Conservation (phyloP, 768 basidiomycete species). For the Fomitopsis pulvina region DNA sequence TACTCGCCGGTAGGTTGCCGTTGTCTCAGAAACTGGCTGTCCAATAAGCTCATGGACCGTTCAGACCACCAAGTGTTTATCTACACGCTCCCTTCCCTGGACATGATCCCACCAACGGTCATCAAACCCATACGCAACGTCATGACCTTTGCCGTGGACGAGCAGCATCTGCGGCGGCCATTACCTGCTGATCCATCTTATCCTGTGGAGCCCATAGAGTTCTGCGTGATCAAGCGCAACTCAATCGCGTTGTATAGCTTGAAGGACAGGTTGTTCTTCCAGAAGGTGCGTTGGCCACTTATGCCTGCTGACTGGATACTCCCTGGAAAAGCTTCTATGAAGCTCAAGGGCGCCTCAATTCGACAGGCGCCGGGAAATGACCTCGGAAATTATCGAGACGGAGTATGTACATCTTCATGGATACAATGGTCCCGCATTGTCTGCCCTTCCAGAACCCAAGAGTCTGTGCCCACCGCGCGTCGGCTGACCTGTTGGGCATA, state of each 20-base stretch:
- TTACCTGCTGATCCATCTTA: slow-evolving; percentile 31
- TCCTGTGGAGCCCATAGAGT: slow-evolving; percentile 49
- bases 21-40: background rate
- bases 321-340: background rate
- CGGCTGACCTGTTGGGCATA: no score
- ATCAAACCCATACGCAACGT: slow-evolving; percentile 82
- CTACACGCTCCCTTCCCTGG: slow-evolving; percentile 75
- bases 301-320: background rate
- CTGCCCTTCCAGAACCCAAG: no score
- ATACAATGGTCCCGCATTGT: no score
- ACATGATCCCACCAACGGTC: slow-evolving; percentile 48
- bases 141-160: slow-evolving; percentile 76
- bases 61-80: slow-evolving; percentile 66
- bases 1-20: slow-evolving; percentile 58
- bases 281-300: slow-evolving; percentile 44
- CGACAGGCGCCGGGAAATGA: no score
- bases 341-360: no score
- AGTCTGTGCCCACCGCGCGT: no score
- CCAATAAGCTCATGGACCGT: background rate
- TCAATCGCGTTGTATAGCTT: slow-evolving; percentile 59
- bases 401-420: no score
- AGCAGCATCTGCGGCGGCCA: slow-evolving; percentile 55
- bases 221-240: slow-evolving; percentile 67
- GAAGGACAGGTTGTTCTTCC: slow-evolving; percentile 54
- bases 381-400: no score